Evolutionary conservation across 768 basidiomycete genomes (phyloP).

Genomic region (Suillus variegatus): DNA sequence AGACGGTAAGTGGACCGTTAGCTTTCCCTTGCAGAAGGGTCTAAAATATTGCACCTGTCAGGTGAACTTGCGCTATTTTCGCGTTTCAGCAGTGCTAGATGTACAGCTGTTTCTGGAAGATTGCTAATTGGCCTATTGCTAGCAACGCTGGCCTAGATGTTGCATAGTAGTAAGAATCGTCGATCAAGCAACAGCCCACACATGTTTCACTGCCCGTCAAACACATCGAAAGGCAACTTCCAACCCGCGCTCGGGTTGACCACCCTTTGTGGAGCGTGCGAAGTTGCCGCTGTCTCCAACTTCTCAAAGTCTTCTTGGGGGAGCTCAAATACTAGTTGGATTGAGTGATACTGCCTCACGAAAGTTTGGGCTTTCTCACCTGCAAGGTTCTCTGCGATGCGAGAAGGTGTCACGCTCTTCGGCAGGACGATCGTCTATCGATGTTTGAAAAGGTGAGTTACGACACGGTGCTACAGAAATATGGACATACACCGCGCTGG

Average conservation of each 20-base stretch:
- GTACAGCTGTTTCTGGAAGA: background rate
- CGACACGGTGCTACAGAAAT: background rate
- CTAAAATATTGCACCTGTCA: background rate
- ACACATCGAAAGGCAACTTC: slow-evolving; percentile 65
- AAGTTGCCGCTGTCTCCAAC: slow-evolving; percentile 40
- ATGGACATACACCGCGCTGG: slow-evolving; percentile 62
- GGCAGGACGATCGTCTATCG: slow-evolving; percentile 67
- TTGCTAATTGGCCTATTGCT: background rate
- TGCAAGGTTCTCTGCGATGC: slow-evolving; percentile 71
- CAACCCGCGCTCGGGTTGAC: slow-evolving; percentile 61
- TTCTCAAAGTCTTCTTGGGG: slow-evolving; percentile 41
- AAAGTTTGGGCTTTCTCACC: slow-evolving; percentile 35
- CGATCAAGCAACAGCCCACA: background rate
- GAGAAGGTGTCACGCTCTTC: slow-evolving; percentile 72
- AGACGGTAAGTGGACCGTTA: background rate
- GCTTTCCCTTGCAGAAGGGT: background rate
- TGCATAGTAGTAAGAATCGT: background rate
- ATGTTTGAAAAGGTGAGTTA: background rate
- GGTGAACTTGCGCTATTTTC: background rate
- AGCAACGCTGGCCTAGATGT: background rate
- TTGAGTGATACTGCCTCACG: background rate
- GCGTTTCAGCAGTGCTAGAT: background rate
- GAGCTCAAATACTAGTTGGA: slow-evolving; percentile 30
- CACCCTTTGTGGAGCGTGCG: slow-evolving; percentile 57
- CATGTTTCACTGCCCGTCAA: slow-evolving; percentile 42